These are phyloP conservation scores for Kodamaea laetipori DNA, from an alignment of 805 yeast genomes.

Conservation along the genomic window DNA sequence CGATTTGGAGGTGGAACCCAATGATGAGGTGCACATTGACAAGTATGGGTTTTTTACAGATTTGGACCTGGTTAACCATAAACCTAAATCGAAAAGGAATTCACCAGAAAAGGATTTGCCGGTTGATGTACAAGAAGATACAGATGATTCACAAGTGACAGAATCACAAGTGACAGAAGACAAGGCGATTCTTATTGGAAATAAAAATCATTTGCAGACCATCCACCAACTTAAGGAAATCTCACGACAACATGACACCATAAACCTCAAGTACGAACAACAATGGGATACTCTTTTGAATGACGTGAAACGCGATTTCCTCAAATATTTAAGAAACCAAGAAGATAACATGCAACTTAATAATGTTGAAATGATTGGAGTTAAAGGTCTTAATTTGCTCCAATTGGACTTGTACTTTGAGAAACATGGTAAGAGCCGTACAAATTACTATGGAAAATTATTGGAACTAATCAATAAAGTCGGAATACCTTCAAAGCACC, in stretches of 20 bases:
- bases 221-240: slow-evolving; percentile 37
- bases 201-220: slow-evolving; percentile 16
- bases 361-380: slow-evolving; percentile 32
- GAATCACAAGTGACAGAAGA: too few species aligned
- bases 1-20: not conserved
- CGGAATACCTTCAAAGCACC: slow-evolving; percentile 52
- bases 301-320: slow-evolving; percentile 28
- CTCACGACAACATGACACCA: slow-evolving; percentile 47
- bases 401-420: slow-evolving; percentile 16
- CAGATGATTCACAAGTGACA: too few species aligned
- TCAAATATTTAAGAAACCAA: slow-evolving; percentile 16
- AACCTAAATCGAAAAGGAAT: too few species aligned
- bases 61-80: slow-evolving; percentile 10
- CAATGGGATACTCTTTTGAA: slow-evolving; percentile 51
- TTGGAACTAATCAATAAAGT: slow-evolving; percentile 34
- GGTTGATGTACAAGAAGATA: too few species aligned
- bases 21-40: slow-evolving; percentile 34
- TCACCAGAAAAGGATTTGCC: too few species aligned
- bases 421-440: slow-evolving; percentile 5
- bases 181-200: slow-evolving; percentile 18
- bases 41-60: slow-evolving; percentile 51
- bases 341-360: slow-evolving; percentile 8
- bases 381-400: slow-evolving; percentile 40
- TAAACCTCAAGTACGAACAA: slow-evolving; percentile 37
- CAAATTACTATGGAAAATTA: slow-evolving; percentile 15